Conservation (phyloP, 495 filamentous ascomycete species). For the Penicillium atrosanguineum region DNA sequence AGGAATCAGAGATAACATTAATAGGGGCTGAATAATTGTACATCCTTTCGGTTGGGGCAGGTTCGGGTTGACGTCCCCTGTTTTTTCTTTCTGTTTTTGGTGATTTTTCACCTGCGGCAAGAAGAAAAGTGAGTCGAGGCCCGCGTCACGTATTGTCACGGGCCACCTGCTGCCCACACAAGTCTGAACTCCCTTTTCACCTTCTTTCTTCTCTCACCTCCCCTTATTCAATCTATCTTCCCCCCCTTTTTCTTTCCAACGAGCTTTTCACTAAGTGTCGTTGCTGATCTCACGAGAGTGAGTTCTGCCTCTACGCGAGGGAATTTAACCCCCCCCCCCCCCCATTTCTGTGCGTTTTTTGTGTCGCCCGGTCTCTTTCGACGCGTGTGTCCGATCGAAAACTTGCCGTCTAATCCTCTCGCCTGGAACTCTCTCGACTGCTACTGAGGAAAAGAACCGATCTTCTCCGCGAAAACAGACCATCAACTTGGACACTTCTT, state of each 20-base stretch:
- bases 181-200: conserved; percentile 17
- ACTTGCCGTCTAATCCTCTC: conserved; percentile 1
- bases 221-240: conserved; percentile 13
- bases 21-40: not conserved
- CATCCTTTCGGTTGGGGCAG: not conserved
- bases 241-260: conserved; percentile 30
- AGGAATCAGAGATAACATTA: not conserved
- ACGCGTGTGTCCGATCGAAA: conserved; percentile 7
- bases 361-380: conserved; percentile 1
- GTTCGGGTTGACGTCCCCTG: not conserved
- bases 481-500: conserved; percentile 21
- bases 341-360: conserved; percentile 17
- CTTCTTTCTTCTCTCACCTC: conserved; percentile 15
- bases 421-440: conserved; percentile 3
- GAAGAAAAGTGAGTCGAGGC: conserved; percentile 6
- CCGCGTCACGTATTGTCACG: conserved; percentile 19
- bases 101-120: no score
- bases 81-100: not conserved
- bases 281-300: conserved; percentile 33
- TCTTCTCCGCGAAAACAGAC: not conserved
- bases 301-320: conserved; percentile 33
- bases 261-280: conserved; percentile 57
- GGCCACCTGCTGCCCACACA: conserved; percentile 6
- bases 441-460: not conserved
- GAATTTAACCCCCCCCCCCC: conserved; percentile 7